Percentiles rank a stretch among this genome's conserved stretches.
Conservation (phyloP, 2,329 filamentous ascomycete genomes). For the Pseudogymnoascus sp. region DNA sequence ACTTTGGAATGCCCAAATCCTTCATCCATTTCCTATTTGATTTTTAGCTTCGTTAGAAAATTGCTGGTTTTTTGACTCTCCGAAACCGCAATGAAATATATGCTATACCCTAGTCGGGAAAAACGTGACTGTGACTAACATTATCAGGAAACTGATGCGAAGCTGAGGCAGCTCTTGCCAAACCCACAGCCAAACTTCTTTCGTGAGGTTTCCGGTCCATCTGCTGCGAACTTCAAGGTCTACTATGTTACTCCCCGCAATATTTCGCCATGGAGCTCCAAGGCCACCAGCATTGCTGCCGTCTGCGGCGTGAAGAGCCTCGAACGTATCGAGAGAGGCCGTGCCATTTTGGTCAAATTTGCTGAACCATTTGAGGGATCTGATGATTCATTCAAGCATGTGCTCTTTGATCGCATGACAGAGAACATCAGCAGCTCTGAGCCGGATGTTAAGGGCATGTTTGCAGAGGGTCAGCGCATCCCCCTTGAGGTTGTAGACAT, state of each 20-base stretch:
- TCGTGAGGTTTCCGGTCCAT: background rate
- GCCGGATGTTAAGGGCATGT: conserved; percentile 68
- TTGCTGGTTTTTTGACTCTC: conserved; percentile 8
- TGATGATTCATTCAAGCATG: conserved; percentile 53
- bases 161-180: conserved; percentile 22
- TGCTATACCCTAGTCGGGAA: background rate
- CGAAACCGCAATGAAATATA: background rate
- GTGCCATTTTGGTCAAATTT: conserved; percentile 62
- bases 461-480: conserved; percentile 54
- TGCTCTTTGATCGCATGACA: conserved; percentile 91
- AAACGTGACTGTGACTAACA: conserved; percentile 11
- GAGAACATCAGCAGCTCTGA: conserved; percentile 61
- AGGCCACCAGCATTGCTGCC: conserved; percentile 86
- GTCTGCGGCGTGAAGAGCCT: conserved; percentile 74
- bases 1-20: background rate
- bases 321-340: conserved; percentile 77
- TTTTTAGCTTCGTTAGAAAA: background rate
- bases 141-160: conserved; percentile 17
- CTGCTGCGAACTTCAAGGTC: conserved; percentile 12
- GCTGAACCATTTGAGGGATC: conserved; percentile 40
- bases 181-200: background rate
- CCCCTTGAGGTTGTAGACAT: conserved; percentile 70
- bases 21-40: background rate
- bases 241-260: conserved; percentile 69
- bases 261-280: conserved; percentile 95